Base-by-base conservation (phyloP, 805 yeast genomes). In the Suhomyces tanzawaensis region DNA sequence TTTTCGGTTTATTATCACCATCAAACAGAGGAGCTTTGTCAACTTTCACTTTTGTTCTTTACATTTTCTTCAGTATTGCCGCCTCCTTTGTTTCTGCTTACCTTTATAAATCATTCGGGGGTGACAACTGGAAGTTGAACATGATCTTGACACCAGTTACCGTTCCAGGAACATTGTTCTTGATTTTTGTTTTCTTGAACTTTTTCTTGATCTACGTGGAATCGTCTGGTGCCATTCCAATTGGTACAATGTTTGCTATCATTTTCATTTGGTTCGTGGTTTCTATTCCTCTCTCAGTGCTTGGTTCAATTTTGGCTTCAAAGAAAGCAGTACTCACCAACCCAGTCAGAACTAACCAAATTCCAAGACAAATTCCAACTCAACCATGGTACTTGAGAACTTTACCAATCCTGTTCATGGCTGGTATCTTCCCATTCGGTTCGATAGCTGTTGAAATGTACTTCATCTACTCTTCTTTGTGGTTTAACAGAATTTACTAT, bases 351-450 rank as follows among this genome's bases (percentile, higher is more conserved):
- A 89, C 95, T 14, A 91, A 89, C 62, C 97, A 91, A 67, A 91
- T 93, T 49, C 95, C 96, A 45, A 80, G 99, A 64, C 97, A 93
- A 66, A 85, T 93, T 42, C 99, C 99, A 28, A 73, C 74, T 13
- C 96, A 89, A 64, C 95, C 95, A 31, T 78, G 86, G 78, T 88
- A 85, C 56, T 72, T 88, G 52, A 77, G 76, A 54, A 77, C 86
- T 3, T 45, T 75, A 13, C 82, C 88, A 17, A 74, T 83, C 38
- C 68, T 89, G 52, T 57, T 86, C 29, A 72, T 86, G 44, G 85
- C 95, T 2, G 98, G 98, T 44, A 76, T 91, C 42, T 82, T 91
- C 74, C 97, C 98, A 54, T 89, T 91, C 57, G 95, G 96, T 7
- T 83, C 96, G 15, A 85, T 93, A 57, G 89, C 96, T 17, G 93